phyloP scores from a whole-genome alignment of 306 rosid genomes.

The Pyrus pyrifolia region DNA sequence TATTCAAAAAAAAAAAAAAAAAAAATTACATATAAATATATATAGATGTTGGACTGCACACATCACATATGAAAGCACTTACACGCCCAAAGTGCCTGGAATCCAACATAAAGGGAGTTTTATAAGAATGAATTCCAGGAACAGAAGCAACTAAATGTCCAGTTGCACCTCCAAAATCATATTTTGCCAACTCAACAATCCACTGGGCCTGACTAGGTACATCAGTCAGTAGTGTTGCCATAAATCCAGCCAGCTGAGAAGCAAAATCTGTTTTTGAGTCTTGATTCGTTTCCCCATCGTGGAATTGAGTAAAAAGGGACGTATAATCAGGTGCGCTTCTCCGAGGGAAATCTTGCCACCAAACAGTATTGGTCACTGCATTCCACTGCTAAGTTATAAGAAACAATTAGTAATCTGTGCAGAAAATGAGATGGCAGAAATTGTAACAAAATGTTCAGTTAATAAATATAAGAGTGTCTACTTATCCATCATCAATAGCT shows the following conservation, averaged over 20 bases:
- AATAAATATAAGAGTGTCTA: not conserved
- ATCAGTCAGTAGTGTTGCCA: constrained; percentile 65
- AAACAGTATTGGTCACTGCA: constrained; percentile 65
- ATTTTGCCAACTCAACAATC: constrained; percentile 59
- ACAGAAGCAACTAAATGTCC: constrained; percentile 71
- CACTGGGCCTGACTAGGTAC: constrained; percentile 67
- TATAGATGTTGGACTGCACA: not conserved
- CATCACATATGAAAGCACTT: constrained; percentile 24
- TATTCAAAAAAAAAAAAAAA: not conserved
- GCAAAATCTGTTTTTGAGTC: constrained; percentile 57
- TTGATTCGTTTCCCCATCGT: constrained; percentile 16
- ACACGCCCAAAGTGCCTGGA: constrained; percentile 24
- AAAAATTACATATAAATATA: too few species aligned
- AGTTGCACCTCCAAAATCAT: constrained; percentile 63
- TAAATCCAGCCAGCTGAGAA: constrained; percentile 76
- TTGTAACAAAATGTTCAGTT: not conserved
- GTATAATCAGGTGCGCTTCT: constrained; percentile 37
- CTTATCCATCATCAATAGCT: not conserved
- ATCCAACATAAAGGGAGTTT: constrained; percentile 31
- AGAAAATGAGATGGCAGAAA: not conserved
- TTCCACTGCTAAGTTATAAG: constrained; percentile 51
- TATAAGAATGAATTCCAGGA: constrained; percentile 65
- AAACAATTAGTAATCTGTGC: not conserved
- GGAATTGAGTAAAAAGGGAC: constrained; percentile 49
- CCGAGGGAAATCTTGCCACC: constrained; percentile 90